Conservation (phyloP, 1,284 basidiomycete species). For the Malassezia sp. region DNA sequence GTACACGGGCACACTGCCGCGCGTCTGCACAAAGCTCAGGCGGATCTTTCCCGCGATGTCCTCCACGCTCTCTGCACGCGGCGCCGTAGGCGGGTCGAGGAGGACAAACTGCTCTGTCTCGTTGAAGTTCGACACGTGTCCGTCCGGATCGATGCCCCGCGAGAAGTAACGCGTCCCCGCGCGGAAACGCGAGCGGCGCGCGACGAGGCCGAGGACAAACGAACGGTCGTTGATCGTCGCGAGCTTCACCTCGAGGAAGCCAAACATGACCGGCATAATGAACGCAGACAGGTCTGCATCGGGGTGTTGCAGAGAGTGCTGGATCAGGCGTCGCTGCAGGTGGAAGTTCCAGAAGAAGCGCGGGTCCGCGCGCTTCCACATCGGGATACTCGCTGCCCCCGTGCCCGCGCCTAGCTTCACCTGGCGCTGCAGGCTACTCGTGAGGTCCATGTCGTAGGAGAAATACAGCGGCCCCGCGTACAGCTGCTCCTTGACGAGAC, state of each 20-base stretch:
- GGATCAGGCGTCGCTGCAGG: slow-evolving; percentile 36
- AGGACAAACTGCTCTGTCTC: slow-evolving; percentile 55
- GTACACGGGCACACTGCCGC: slow-evolving; percentile 85
- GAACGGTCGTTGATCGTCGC: slow-evolving; percentile 66
- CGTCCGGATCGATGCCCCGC: slow-evolving; percentile 69
- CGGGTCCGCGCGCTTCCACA: slow-evolving; percentile 70
- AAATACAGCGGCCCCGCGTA: slow-evolving; percentile 71
- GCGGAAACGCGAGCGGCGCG: slow-evolving; percentile 80
- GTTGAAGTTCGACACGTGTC: slow-evolving; percentile 51
- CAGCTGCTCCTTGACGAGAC: slow-evolving; percentile 74
- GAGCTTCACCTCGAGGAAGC: slow-evolving; percentile 68
- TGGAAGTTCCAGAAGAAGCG: slow-evolving; percentile 98
- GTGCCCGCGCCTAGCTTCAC: slow-evolving; percentile 50
- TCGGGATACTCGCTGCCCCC: slow-evolving; percentile 50
- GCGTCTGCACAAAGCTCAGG: slow-evolving; percentile 68
- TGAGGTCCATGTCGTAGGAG: slow-evolving; percentile 83
- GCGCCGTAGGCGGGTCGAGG: slow-evolving; percentile 22
- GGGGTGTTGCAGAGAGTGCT: slow-evolving; percentile 10
- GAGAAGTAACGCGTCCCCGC: slow-evolving; percentile 96
- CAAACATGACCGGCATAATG: slow-evolving; percentile 60
- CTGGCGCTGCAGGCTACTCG: slow-evolving; percentile 75
- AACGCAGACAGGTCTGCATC: slow-evolving; percentile 61
- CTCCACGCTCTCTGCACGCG: slow-evolving; percentile 43
- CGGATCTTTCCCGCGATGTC: slow-evolving; percentile 54
- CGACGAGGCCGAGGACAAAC: slow-evolving; percentile 76